Evolutionary conservation across 805 yeast species (phyloP), one percentile per base, ranked within the genome.

Genomic region (Candida mattraensis): DNA sequence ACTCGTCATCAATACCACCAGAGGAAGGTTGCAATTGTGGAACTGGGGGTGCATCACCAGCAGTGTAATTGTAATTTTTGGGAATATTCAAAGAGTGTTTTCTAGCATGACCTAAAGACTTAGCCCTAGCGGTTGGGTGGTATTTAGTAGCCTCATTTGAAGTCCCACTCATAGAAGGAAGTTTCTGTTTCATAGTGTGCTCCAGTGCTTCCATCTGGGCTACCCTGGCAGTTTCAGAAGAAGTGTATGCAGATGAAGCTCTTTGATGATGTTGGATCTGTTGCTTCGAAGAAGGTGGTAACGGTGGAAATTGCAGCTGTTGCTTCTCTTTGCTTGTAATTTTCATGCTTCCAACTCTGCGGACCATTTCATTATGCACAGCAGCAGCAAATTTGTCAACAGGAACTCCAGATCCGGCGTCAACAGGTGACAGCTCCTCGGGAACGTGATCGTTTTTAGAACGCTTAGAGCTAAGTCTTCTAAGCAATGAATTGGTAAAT

Each of bases 51-150:
- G 64, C 66, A 29, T 52, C 55, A 9, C 36, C 28, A 28, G 46
- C 52, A 3, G 45, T 23, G 31, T 44, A 51, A 15, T 39, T 43
- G 23, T 38, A 33, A 10, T 31, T 38, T 35, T 46, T 48, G 11
- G 56, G 50, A 33, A 54, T 45, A 44, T 71, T 69, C 33, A 71
- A 58, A 5, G 83, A 72, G 40, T 79, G 82, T 49, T 78, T 80
- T 53, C 86, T 74, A 14, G 77, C 73, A 56, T 86, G 91, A n/a
- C 89, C 88, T 31, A 86, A 79, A 14, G 95, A 83, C 55, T 84
- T 87, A 3, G 95, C 94, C 51, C 95, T 75, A 0, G 94, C 95
- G 10, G 87, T 78, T 23, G 95, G 94, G 58, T 86, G 95, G 42
- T 67, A 63, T 42, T 61, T 69, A 29, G 27, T 33, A 25, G 44